Evolutionary conservation across 1,139 yeast species (phyloP).

Genomic region (Blastobotrys arbuscula): DNA sequence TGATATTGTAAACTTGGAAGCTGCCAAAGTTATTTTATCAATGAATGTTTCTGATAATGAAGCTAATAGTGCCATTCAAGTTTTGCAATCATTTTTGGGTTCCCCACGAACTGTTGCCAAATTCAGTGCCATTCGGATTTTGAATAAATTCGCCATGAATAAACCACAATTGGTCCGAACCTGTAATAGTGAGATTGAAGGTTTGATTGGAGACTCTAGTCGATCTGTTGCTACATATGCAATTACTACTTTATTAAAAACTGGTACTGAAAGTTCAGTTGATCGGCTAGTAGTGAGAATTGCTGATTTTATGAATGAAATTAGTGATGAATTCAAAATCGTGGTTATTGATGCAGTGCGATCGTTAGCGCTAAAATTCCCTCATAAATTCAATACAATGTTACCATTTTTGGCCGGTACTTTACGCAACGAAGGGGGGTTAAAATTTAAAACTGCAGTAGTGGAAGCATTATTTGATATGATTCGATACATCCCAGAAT

Average conservation of each 20-base stretch:
- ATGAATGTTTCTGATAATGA: constrained; percentile 59
- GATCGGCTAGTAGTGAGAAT: constrained; percentile 85
- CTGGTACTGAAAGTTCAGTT: constrained; percentile 88
- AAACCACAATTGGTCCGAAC: constrained; percentile 74
- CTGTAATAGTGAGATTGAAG: constrained; percentile 77
- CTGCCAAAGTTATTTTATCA: constrained; percentile 74
- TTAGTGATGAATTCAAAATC: constrained; percentile 91
- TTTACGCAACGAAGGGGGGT: constrained; percentile 87
- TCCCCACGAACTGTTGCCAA: constrained; percentile 89
- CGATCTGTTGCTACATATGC: constrained; percentile 98
- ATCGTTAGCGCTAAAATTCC: constrained; percentile 87
- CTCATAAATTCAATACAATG: constrained; percentile 80
- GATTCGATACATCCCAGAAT: constrained; percentile 79
- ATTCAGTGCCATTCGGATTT: constrained; percentile 87
- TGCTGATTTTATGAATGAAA: constrained; percentile 86
- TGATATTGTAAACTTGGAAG: constrained; percentile 89
- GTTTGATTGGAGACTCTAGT: constrained; percentile 78
- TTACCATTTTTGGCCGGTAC: constrained; percentile 76
- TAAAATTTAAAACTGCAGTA: constrained; percentile 72
- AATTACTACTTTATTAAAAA: constrained; percentile 88
- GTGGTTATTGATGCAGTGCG: constrained; percentile 94
- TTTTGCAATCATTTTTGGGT: constrained; percentile 70
- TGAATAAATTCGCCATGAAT: constrained; percentile 76
- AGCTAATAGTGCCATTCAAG: constrained; percentile 56
- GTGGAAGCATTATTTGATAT: constrained; percentile 91